phyloP scores from a whole-genome alignment of 2,329 filamentous ascomycete species.

The Sphaerulina populicola region DNA sequence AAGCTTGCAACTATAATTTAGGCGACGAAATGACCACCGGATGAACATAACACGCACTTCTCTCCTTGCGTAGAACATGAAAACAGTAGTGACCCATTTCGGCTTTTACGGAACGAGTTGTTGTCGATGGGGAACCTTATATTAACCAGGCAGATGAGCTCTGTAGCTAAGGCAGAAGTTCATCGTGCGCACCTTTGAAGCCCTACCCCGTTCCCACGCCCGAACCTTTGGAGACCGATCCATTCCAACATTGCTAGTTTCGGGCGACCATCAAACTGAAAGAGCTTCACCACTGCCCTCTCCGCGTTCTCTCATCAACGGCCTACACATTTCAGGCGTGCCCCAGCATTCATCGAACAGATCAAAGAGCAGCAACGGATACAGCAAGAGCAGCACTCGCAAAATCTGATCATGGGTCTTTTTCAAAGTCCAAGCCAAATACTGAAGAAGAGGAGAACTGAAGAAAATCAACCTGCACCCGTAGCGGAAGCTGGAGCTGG shows the following conservation, averaged over 20 bases:
- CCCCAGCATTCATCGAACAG: slow-evolving; percentile 1
- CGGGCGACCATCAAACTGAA: background rate
- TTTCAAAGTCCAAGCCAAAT: slow-evolving; percentile 4
- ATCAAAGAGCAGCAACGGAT: background rate
- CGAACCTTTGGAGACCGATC: background rate
- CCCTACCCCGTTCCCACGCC: too few species aligned
- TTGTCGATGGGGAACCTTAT: background rate
- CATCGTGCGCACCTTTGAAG: too few species aligned
- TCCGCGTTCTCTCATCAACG: background rate
- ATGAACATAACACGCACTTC: background rate
- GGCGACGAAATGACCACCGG: background rate
- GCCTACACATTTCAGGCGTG: background rate
- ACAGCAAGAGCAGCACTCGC: background rate
- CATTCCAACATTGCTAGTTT: background rate
- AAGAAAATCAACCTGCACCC: background rate
- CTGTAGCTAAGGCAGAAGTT: slow-evolving; percentile 3
- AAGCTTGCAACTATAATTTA: background rate
- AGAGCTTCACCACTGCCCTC: background rate
- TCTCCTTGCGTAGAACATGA: background rate
- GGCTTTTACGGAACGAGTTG: background rate
- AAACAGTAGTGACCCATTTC: slow-evolving; percentile 10
- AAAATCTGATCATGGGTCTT: slow-evolving; percentile 6
- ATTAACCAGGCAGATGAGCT: background rate
- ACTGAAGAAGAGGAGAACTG: slow-evolving; percentile 5
- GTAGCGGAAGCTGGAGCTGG: too few species aligned